phyloP scores from a whole-genome alignment of 495 filamentous ascomycete species.

The Cenococcum geophilum region DNA sequence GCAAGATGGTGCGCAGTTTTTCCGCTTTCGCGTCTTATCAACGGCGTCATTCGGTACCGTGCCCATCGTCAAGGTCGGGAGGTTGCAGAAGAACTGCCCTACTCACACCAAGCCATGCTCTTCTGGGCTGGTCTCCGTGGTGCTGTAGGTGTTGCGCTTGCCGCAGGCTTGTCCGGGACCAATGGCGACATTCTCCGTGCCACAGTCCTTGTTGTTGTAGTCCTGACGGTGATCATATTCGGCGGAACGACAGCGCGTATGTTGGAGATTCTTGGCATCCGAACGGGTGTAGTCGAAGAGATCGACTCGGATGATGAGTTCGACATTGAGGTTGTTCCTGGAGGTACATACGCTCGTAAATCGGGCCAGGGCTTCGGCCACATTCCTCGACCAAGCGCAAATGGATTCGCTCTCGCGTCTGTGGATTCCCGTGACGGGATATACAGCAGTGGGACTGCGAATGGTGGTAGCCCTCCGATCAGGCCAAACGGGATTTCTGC shows the following conservation, averaged over 20 bases:
- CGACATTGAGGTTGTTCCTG: constrained; percentile 80
- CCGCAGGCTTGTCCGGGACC: constrained; percentile 74
- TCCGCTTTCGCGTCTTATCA: constrained; percentile 81
- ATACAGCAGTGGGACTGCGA: constrained; percentile 51
- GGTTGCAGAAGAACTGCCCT: constrained; percentile 82
- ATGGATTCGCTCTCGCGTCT: constrained; percentile 47
- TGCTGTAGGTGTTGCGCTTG: constrained; percentile 91
- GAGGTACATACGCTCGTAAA: constrained; percentile 64
- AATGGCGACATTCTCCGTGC: constrained; percentile 76
- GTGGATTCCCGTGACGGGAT: constrained; percentile 42
- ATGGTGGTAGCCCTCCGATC: constrained; percentile 43
- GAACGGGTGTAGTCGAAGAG: constrained; percentile 93
- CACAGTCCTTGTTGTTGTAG: constrained; percentile 93
- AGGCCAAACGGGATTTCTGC: constrained; percentile 44
- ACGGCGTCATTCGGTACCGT: constrained; percentile 89
- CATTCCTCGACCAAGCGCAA: constrained; percentile 56
- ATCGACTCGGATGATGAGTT: constrained; percentile 97
- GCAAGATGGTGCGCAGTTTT: constrained; percentile 92
- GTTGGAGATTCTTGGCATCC: constrained; percentile 91
- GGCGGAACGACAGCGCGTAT: constrained; percentile 97
- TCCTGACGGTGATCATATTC: constrained; percentile 97
- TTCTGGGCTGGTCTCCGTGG: constrained; percentile 97
- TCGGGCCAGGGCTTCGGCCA: constrained; percentile 62
- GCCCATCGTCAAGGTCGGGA: constrained; percentile 72
- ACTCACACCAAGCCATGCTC: constrained; percentile 91